phyloP scores from a whole-genome alignment of 1,284 basidiomycete genomes.

The Meira miltonrushii region DNA sequence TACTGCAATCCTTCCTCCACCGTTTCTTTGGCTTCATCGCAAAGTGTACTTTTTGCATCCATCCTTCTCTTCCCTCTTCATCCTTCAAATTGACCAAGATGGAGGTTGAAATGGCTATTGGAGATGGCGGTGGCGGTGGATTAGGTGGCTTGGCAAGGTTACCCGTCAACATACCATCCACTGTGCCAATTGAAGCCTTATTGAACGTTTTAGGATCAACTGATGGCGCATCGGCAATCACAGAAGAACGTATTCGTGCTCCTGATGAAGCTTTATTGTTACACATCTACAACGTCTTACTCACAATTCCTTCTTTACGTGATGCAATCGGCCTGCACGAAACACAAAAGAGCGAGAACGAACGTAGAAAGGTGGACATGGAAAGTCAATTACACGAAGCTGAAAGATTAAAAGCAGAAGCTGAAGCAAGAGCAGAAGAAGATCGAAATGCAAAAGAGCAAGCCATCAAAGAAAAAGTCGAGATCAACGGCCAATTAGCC shows the following conservation, averaged over 20 bases:
- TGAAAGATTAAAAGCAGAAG: slow-evolving; percentile 14
- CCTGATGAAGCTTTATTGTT: slow-evolving; percentile 24
- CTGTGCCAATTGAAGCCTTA: not conserved
- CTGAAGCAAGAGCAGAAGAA: slow-evolving; percentile 23
- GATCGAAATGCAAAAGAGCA: slow-evolving; percentile 26
- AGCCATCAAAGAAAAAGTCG: slow-evolving; percentile 21
- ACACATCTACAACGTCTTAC: slow-evolving; percentile 23
- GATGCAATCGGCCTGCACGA: slow-evolving; percentile 11
- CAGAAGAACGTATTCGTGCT: slow-evolving; percentile 17
- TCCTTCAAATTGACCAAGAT: too few relatives aligned
- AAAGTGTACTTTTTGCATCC: too few relatives aligned
- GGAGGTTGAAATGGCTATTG: too few relatives aligned
- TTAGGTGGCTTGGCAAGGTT: not conserved
- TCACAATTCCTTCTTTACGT: slow-evolving; percentile 3
- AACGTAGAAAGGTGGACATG: slow-evolving; percentile 16
- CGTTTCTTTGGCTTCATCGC: too few relatives aligned
- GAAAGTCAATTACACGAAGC: slow-evolving; percentile 16
- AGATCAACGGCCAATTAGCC: slow-evolving; percentile 27
- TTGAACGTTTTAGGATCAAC: slow-evolving; percentile 11
- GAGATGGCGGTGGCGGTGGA: too few relatives aligned
- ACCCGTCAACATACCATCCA: not conserved
- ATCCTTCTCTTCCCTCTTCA: too few relatives aligned
- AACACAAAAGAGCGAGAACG: slow-evolving; percentile 20
- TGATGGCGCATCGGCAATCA: slow-evolving; percentile 6
- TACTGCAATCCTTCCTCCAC: too few relatives aligned